These are phyloP conservation scores for Aquilaria sinensis DNA, from an alignment of 345 rosid genomes.

Conservation along the genomic window DNA sequence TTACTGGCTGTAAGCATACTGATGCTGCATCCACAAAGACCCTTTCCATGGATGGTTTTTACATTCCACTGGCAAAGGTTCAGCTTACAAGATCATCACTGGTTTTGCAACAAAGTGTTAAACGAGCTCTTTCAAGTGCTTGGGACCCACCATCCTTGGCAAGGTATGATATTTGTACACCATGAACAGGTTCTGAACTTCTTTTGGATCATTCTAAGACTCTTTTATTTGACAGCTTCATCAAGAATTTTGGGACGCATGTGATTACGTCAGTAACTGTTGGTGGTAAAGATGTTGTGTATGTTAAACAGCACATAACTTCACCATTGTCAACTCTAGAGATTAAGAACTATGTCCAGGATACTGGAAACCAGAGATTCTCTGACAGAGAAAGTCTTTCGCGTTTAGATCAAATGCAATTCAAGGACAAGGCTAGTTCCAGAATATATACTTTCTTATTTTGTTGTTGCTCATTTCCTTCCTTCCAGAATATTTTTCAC, in stretches of 20 bases:
- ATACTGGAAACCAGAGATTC: slow-evolving; percentile 68
- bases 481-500: slow-evolving; percentile 4
- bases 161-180: slow-evolving; percentile 29
- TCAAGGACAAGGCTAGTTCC: slow-evolving; percentile 68
- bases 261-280: slow-evolving; percentile 60
- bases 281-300: slow-evolving; percentile 74
- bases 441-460: slow-evolving; percentile 3
- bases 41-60: slow-evolving; percentile 55
- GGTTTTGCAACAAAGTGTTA: slow-evolving; percentile 46
- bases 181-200: slow-evolving; percentile 4
- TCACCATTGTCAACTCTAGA: slow-evolving; percentile 55
- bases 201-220: slow-evolving; percentile 12
- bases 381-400: slow-evolving; percentile 29
- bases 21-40: slow-evolving; percentile 58
- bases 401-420: slow-evolving; percentile 45
- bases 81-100: slow-evolving; percentile 35
- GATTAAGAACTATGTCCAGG: slow-evolving; percentile 53
- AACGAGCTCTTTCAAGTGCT: slow-evolving; percentile 37
- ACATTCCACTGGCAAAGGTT: slow-evolving; percentile 54
- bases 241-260: slow-evolving; percentile 72
- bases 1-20: slow-evolving; percentile 46
- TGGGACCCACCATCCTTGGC: slow-evolving; percentile 70
- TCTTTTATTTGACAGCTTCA: slow-evolving; percentile 43
- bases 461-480: neutral
- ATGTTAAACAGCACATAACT: slow-evolving; percentile 62